Conservation (phyloP, 1,139 yeast species). For the Protomyces inouyei region DNA sequence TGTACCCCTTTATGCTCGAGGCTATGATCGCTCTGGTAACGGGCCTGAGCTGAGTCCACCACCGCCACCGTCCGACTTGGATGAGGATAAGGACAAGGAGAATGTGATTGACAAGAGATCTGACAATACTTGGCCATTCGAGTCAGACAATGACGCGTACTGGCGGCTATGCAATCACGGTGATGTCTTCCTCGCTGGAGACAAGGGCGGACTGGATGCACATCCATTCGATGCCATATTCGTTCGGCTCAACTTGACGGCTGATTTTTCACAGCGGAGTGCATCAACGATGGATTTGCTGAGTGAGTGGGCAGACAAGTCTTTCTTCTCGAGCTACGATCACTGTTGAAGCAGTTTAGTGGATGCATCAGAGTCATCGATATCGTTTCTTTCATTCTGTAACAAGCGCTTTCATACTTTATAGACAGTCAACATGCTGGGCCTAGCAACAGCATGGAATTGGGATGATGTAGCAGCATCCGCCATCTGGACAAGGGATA, state of each 20-base stretch:
- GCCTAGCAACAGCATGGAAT: slow-evolving; percentile 18
- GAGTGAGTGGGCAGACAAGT: slow-evolving; percentile 13
- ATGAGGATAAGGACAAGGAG: background rate
- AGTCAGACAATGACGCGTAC: background rate
- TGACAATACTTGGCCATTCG: too few relatives aligned
- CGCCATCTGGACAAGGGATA: slow-evolving; percentile 19
- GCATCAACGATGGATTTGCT: background rate
- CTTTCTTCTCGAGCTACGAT: slow-evolving; percentile 20
- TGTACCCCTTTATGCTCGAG: slow-evolving; percentile 3
- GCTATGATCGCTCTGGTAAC: background rate
- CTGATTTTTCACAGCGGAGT: background rate
- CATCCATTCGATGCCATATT: slow-evolving; percentile 18
- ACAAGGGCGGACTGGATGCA: slow-evolving; percentile 2
- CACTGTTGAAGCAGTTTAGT: background rate
- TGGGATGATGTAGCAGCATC: slow-evolving; percentile 23
- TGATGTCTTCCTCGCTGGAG: slow-evolving; percentile 7
- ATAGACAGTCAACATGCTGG: background rate
- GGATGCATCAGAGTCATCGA: too few relatives aligned
- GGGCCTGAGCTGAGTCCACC: too few relatives aligned
- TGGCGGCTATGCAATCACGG: slow-evolving; percentile 4
- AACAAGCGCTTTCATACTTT: too few relatives aligned
- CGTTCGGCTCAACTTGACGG: background rate
- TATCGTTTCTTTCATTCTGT: too few relatives aligned
- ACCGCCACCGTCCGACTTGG: too few relatives aligned
- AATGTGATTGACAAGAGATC: background rate